phyloP scores from a whole-genome alignment of 129 eudicot genomes.

The Lonicera japonica region DNA sequence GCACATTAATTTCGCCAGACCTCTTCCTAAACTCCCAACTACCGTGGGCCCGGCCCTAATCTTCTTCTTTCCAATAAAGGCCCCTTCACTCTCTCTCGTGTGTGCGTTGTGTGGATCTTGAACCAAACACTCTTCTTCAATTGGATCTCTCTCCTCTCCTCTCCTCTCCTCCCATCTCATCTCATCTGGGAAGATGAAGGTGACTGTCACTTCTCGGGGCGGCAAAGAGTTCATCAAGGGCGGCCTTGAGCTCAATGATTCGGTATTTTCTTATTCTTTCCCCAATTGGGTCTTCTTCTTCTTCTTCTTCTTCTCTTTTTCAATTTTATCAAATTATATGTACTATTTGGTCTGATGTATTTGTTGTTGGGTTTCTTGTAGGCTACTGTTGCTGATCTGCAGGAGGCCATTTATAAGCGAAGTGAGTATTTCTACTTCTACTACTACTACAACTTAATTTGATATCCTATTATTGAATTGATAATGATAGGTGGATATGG shows the following conservation, averaged over 20 bases:
- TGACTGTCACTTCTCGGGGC: constrained; percentile 69
- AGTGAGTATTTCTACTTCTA: constrained; percentile 36
- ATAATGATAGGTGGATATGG: not conserved
- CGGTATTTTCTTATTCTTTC: constrained; percentile 39
- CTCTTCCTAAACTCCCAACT: no score
- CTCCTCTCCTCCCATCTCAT: no score
- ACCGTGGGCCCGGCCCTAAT: no score
- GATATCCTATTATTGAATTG: not conserved
- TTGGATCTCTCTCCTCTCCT: constrained; percentile 9
- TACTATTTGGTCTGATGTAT: not conserved
- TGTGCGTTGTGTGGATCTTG: no score
- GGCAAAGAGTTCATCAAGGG: constrained; percentile 80
- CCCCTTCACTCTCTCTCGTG: not conserved
- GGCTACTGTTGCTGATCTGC: constrained; percentile 98
- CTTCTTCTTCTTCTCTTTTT: not conserved
- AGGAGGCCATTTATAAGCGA: constrained; percentile 80
- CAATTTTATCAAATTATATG: not conserved
- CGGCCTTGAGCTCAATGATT: constrained; percentile 67
- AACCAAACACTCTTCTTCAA: not conserved
- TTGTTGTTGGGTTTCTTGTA: constrained; percentile 19
- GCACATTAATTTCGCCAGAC: no score
- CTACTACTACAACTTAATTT: not conserved
- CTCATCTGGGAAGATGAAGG: constrained; percentile 49
- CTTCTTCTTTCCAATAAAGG: no score
- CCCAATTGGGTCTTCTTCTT: not conserved